Base-by-base conservation (phyloP, 257 asterid genomes). In the Echites panduratus region DNA sequence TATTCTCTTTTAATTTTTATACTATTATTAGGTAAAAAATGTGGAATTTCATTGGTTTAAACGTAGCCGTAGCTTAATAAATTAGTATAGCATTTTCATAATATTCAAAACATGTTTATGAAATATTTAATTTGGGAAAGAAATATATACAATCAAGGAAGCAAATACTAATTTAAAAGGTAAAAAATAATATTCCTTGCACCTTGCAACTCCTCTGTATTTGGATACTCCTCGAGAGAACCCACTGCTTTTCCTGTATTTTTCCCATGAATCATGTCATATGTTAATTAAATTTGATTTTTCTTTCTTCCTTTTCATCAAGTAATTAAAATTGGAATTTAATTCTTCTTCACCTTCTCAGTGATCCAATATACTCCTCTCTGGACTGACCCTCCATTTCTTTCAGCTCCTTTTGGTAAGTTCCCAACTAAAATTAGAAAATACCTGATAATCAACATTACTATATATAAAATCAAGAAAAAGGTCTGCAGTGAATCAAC, bases 181-280 rank as follows among this genome's bases (percentile, higher is more conserved):
- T 22, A n/a, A 41, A 29, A 6, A 7, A 32, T n/a, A n/a, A 22
- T n/a, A 12, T 10, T 47, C 10, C 11, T 13, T 38, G 2, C 73
- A 91, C 97, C 97, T 87, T 9, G 97, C 97, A 52, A 91, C 97
- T 24, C 97, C 97, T 70, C 97, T 89, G 64, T 87, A 91, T 79
- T 91, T 91, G 26, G 97, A 91, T 40, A 89, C 97, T 73, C 97
- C 97, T 73, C 97, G 61, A 6, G 97, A 91, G 69, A 91, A 91
- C 1, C 97, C 97, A 82, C 92, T 87, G 85, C 97, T 91, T 71
- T 91, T 91, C 77, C 97, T 89, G 86, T 26, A 83, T 67, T 72
- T 72, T 40, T 22, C 12, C 53, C 38, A 32, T 32, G 64, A n/a
- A n/a, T n/a, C n/a, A n/a, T n/a, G n/a, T n/a, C 74, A 72, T 61